Evolutionary conservation across 2,329 filamentous ascomycete genomes (phyloP), one percentile per base, ranked within the genome.

Genomic region (Pestalotiopsis sp.): DNA sequence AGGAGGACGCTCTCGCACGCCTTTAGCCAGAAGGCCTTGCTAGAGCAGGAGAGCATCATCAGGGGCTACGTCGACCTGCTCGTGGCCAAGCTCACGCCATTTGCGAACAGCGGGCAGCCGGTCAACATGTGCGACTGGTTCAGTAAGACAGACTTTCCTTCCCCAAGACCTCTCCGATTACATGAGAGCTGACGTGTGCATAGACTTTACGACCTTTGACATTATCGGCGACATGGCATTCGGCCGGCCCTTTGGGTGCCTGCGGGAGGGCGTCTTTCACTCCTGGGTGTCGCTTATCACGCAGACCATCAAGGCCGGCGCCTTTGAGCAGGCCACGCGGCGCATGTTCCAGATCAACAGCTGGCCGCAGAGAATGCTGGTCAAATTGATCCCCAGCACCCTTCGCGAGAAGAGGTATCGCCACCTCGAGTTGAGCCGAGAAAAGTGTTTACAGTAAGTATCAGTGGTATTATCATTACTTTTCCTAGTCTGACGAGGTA

Each of bases 201-300:
- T 78, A 81, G 2, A 73, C 39, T 74, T 67, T 31, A 72, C 70
- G 3, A 74, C 73, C 3, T 83, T 84, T 73, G 82, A 83, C 73
- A 76, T 84, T 58, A 80, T 84, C 67, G 83, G 83, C 23, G 83
- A 85, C 72, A 78, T 86, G 17, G 80, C 81, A 0, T 86, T 86
- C 72, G 84, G 82, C 2, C 76, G 82, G 52, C 77, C 81, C 3
- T 84, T 84, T 68, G 77, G 76, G 12, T 78, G 77, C 67, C 72
- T 83, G 17, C 70, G 78, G 36, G 71, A 74, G 49, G 77, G 77
- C 70, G 69, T 70, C 64, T 79, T 77, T 67, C 75, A 78, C 65
- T 78, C 78, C 52, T 82, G 81, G 80, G 73, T 78, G 3, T 70
- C 72, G 3, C 69, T 78, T 2, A 77, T 82, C 56, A 72, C 76